These are phyloP conservation scores for Amanita brunnescens DNA, from an alignment of 768 basidiomycete species.

Conservation along the genomic window DNA sequence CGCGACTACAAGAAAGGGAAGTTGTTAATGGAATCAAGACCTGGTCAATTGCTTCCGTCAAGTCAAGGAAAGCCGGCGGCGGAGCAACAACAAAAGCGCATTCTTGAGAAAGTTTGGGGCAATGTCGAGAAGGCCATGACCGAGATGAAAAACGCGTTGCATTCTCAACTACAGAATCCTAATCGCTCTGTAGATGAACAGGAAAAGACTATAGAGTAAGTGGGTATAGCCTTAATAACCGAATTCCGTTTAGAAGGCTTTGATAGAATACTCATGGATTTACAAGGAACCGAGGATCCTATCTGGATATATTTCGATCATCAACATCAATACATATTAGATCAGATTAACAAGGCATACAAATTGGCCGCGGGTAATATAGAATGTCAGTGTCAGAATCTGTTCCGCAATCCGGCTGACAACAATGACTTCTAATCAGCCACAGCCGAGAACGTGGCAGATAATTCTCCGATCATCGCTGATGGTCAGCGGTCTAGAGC, in stretches of 20 bases:
- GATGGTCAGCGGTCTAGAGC: slow-evolving; percentile 36
- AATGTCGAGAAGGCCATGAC: slow-evolving; percentile 92
- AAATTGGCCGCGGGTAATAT: slow-evolving; percentile 41
- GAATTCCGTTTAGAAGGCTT: slow-evolving; percentile 3
- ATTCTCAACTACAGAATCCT: slow-evolving; percentile 75
- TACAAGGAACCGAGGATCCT: slow-evolving; percentile 82
- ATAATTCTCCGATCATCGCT: slow-evolving; percentile 27
- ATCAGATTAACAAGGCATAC: slow-evolving; percentile 62
- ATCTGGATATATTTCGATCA: slow-evolving; percentile 95
- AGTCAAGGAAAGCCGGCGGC: slow-evolving; percentile 29
- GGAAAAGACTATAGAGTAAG: slow-evolving; percentile 93
- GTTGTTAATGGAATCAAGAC: slow-evolving; percentile 81
- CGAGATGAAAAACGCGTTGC: slow-evolving; percentile 76
- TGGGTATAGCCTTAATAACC: slow-evolving; percentile 6
- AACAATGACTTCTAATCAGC: slow-evolving; percentile 24
- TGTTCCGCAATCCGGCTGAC: not conserved
- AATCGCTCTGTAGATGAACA: slow-evolving; percentile 83
- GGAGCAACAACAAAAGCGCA: slow-evolving; percentile 79
- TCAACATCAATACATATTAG: slow-evolving; percentile 81
- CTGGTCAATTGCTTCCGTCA: slow-evolving; percentile 73
- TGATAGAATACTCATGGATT: slow-evolving; percentile 74
- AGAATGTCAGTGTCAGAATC: slow-evolving; percentile 32
- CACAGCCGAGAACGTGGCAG: slow-evolving; percentile 32
- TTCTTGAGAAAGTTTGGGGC: slow-evolving; percentile 93
- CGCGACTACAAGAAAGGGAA: slow-evolving; percentile 98